Conservation (phyloP, 2,329 filamentous ascomycete genomes). For the Didymella exigua region DNA sequence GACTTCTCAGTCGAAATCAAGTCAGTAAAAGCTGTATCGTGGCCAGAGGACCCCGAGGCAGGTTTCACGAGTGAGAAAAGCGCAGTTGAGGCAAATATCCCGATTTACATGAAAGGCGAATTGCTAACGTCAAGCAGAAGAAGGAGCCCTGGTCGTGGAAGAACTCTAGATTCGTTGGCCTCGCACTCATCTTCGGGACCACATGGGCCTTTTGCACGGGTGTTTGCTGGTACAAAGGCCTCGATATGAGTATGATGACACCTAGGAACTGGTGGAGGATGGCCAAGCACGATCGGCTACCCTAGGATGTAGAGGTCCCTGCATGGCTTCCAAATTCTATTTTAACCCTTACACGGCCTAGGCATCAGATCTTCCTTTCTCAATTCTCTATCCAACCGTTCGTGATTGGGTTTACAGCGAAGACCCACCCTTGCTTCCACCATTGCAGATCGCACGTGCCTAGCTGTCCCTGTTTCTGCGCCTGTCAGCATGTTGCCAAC, state of each 20-base stretch:
- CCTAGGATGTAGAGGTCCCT: neutral
- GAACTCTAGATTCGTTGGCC: conserved; percentile 32
- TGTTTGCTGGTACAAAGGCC: conserved; percentile 33
- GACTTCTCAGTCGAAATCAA: conserved; percentile 65
- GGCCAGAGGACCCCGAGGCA: conserved; percentile 35
- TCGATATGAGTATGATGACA: conserved; percentile 31
- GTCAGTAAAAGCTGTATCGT: conserved; percentile 58
- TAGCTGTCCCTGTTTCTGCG: neutral
- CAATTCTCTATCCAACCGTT: neutral
- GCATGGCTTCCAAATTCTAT: neutral
- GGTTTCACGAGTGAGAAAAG: conserved; percentile 18
- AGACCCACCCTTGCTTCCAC: neutral
- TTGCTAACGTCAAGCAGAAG: conserved; percentile 12
- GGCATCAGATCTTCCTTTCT: neutral
- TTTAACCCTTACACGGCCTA: neutral
- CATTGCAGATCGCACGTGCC: neutral
- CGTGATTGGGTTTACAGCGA: neutral
- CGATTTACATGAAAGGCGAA: neutral
- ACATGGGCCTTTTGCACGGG: conserved; percentile 31
- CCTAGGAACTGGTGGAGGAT: conserved; percentile 26
- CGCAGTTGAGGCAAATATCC: neutral
- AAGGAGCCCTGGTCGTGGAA: conserved; percentile 35
- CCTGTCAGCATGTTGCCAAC: neutral
- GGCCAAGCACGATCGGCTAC: conserved; percentile 10
- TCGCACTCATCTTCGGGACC: conserved; percentile 28